phyloP scores from a whole-genome alignment of 2,329 filamentous ascomycete species.

The Colletotrichum theobromicola region DNA sequence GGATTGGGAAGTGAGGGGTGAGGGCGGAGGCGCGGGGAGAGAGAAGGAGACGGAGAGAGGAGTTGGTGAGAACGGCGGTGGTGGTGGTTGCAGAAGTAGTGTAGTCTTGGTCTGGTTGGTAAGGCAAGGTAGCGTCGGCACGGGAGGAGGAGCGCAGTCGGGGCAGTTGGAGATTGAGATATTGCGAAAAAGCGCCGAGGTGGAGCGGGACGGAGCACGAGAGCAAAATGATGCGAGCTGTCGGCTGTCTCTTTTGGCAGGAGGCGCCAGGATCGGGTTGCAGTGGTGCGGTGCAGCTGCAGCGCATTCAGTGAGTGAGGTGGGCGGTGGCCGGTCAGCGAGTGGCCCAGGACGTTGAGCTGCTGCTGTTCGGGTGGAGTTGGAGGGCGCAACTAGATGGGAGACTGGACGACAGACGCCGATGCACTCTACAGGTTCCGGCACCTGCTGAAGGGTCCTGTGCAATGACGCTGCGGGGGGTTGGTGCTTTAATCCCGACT shows the following conservation, averaged over 20 bases:
- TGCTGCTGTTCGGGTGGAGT: slow-evolving; percentile 6
- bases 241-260: slow-evolving; percentile 18
- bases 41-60: not conserved
- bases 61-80: not conserved
- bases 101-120: not conserved
- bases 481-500: not conserved
- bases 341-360: not conserved
- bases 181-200: slow-evolving; percentile 23
- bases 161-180: slow-evolving; percentile 18
- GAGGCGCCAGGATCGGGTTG: not conserved
- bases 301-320: not conserved
- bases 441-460: slow-evolving; percentile 12
- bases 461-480: slow-evolving; percentile 14
- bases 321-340: not conserved
- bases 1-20: slow-evolving; percentile 23
- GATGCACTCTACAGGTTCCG: not conserved
- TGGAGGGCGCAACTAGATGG: not conserved
- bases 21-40: slow-evolving; percentile 12
- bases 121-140: not conserved
- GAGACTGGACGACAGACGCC: not conserved
- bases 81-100: not conserved
- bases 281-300: not conserved
- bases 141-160: slow-evolving; percentile 6
- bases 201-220: slow-evolving; percentile 21
- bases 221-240: slow-evolving; percentile 22